Conservation (phyloP, 2,329 filamentous ascomycete species). For the Aureobasidium sp. region DNA sequence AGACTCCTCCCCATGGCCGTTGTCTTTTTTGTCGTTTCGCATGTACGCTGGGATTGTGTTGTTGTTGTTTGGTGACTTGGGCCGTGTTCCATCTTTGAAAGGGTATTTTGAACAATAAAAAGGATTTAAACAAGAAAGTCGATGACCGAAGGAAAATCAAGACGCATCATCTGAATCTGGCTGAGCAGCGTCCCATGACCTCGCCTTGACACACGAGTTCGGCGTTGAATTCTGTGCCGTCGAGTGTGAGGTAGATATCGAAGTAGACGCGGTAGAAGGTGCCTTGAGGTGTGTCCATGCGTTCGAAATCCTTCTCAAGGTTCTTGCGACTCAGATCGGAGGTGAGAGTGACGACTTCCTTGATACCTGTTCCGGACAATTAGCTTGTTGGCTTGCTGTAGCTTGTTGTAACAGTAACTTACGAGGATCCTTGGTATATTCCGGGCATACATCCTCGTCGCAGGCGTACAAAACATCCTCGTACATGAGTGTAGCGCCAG, state of each 20-base stretch:
- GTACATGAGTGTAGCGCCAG: slow-evolving; percentile 97
- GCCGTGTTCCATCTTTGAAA: background rate
- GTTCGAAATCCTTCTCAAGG: slow-evolving; percentile 97
- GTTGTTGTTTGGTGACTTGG: background rate
- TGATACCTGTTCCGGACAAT: slow-evolving; percentile 63
- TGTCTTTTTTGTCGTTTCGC: background rate
- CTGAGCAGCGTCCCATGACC: slow-evolving; percentile 94
- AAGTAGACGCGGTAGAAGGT: slow-evolving; percentile 78
- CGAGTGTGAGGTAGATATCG: slow-evolving; percentile 78
- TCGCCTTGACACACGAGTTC: slow-evolving; percentile 98
- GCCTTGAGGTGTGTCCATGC: slow-evolving; percentile 97
- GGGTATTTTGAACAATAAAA: slow-evolving; percentile 12
- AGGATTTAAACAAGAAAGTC: background rate
- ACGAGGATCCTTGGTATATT: slow-evolving; percentile 99
- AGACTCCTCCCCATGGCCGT: background rate
- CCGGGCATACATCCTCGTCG: slow-evolving; percentile 94
- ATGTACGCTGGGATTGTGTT: background rate
- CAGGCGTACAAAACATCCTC: slow-evolving; percentile 97
- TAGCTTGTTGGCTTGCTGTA: background rate
- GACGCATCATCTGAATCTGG: slow-evolving; percentile 61
- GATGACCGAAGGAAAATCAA: background rate
- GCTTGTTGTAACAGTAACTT: slow-evolving; percentile 43
- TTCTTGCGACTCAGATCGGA: slow-evolving; percentile 97
- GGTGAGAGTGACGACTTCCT: slow-evolving; percentile 95
- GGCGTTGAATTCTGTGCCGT: slow-evolving; percentile 95